These are phyloP conservation scores for Hymenoscyphus infarciens DNA, from an alignment of 2,329 filamentous ascomycete species.

Conservation along the genomic window DNA sequence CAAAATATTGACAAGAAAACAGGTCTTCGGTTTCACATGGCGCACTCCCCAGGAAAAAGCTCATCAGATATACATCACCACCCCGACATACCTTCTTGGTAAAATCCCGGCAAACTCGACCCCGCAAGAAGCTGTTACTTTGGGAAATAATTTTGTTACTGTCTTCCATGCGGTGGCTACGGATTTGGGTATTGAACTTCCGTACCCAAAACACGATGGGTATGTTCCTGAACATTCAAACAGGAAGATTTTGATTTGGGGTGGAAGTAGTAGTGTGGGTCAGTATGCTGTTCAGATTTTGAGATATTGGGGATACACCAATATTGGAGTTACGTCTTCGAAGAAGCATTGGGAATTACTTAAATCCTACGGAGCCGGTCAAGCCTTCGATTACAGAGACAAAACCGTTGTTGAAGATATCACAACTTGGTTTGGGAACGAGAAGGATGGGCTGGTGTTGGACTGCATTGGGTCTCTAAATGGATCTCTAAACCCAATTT, in stretches of 20 bases:
- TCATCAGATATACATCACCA: slow-evolving; percentile 53
- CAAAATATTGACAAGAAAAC: too few relatives aligned
- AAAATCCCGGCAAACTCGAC: slow-evolving; percentile 42
- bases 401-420: slow-evolving; percentile 15
- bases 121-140: slow-evolving; percentile 44
- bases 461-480: slow-evolving; percentile 53
- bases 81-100: slow-evolving; percentile 47
- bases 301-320: slow-evolving; percentile 48
- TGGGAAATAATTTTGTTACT: slow-evolving; percentile 57
- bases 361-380: slow-evolving; percentile 32
- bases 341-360: slow-evolving; percentile 32
- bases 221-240: slow-evolving; percentile 29
- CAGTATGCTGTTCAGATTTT: slow-evolving; percentile 42
- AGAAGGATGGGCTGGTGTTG: slow-evolving; percentile 39
- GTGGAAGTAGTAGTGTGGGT: slow-evolving; percentile 35
- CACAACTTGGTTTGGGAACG: not conserved
- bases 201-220: slow-evolving; percentile 45
- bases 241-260: slow-evolving; percentile 37
- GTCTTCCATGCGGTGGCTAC: slow-evolving; percentile 51
- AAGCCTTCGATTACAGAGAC: slow-evolving; percentile 35
- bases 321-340: slow-evolving; percentile 38
- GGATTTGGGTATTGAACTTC: slow-evolving; percentile 51
- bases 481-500: slow-evolving; percentile 47
- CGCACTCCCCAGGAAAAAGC: slow-evolving; percentile 42
- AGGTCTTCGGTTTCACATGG: too few relatives aligned